These are phyloP conservation scores for Phaeoacremonium minimum DNA, from an alignment of 2,329 filamentous ascomycete species.

Conservation along the genomic window DNA sequence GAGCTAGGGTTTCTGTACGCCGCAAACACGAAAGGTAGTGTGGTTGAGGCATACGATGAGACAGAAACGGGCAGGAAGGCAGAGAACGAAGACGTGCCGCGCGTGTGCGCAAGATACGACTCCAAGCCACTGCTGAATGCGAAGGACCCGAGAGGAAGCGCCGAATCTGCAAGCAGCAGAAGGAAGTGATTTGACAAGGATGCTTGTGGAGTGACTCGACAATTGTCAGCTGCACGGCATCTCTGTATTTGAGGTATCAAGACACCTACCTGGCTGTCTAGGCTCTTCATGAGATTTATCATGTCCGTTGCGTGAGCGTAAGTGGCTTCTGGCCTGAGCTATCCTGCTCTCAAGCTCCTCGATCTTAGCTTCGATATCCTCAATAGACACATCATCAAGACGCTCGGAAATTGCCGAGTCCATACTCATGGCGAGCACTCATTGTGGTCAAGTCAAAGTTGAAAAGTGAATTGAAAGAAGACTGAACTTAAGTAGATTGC, in stretches of 20 bases:
- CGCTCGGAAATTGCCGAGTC: not conserved
- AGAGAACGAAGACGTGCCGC: constrained; percentile 45
- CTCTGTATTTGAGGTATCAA: too few species aligned
- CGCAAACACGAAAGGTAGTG: constrained; percentile 70
- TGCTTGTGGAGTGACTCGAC: constrained; percentile 9
- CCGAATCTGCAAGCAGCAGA: constrained; percentile 75
- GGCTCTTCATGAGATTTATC: constrained; percentile 14
- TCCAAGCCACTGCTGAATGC: constrained; percentile 81
- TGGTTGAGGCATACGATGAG: constrained; percentile 65
- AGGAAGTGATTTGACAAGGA: constrained; percentile 56
- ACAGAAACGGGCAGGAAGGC: constrained; percentile 68
- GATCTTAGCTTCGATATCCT: constrained; percentile 47
- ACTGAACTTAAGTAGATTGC: too few species aligned
- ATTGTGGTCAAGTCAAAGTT: too few species aligned
- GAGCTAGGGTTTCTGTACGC: constrained; percentile 51
- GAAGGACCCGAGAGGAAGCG: constrained; percentile 79
- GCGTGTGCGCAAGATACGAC: constrained; percentile 71
- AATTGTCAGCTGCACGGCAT: too few species aligned
- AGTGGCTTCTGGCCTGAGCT: constrained; percentile 37
- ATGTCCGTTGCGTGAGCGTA: constrained; percentile 30
- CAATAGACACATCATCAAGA: constrained; percentile 1
- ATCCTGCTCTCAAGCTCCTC: constrained; percentile 43
- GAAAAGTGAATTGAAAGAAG: too few species aligned
- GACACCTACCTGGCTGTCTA: too few species aligned
- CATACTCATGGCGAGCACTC: too few species aligned